These are phyloP conservation scores for Aspergillus haitiensis DNA, from an alignment of 495 filamentous ascomycete genomes.

Conservation along the genomic window DNA sequence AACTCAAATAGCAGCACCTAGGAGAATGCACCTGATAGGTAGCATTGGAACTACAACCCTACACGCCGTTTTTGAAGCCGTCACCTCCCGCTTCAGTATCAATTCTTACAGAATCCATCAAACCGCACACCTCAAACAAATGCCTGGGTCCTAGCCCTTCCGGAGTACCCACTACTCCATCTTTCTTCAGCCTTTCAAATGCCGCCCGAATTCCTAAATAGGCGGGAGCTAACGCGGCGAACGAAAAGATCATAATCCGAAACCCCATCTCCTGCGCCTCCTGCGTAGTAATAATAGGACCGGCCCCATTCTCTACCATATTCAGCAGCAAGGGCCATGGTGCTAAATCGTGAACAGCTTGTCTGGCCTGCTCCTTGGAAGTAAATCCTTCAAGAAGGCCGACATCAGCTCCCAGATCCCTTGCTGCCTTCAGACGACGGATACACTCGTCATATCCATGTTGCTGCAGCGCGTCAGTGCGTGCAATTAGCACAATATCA, in stretches of 20 bases:
- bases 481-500: constrained; percentile 68
- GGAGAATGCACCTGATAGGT: too few relatives aligned
- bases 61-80: constrained; percentile 46
- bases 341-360: constrained; percentile 54
- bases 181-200: constrained; percentile 46
- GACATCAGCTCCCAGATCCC: constrained; percentile 60
- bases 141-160: constrained; percentile 48
- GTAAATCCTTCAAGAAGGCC: constrained; percentile 66
- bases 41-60: not conserved
- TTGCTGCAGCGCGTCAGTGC: constrained; percentile 65
- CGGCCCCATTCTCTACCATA: constrained; percentile 62
- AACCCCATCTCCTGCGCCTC: constrained; percentile 64
- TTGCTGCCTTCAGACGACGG: constrained; percentile 53
- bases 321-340: constrained; percentile 63
- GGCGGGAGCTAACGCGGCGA: constrained; percentile 51
- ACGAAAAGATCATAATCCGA: constrained; percentile 62
- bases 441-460: constrained; percentile 64
- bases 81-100: constrained; percentile 57
- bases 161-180: constrained; percentile 50
- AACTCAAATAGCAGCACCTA: too few relatives aligned
- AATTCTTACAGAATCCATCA: constrained; percentile 57
- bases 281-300: constrained; percentile 54
- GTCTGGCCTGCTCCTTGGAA: constrained; percentile 51
- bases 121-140: constrained; percentile 59
- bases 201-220: constrained; percentile 52